Evolutionary conservation across 768 basidiomycete genomes (phyloP), one percentile per base, ranked within the genome.

Genomic region (Boletus huronensis): DNA sequence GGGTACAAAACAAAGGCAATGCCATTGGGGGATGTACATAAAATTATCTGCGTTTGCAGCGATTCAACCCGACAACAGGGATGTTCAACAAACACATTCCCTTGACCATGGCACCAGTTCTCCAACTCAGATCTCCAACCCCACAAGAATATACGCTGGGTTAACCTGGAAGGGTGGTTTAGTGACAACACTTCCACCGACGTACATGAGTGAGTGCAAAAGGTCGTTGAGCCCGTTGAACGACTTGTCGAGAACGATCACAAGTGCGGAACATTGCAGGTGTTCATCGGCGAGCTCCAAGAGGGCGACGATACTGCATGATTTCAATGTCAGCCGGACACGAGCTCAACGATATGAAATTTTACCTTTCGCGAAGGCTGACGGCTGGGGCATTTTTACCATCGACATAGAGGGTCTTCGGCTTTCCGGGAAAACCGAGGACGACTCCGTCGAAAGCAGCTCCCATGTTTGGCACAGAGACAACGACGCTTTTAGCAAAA

Each of bases 161-260:
- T 90, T 82, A 53, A 87, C 82, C 64, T 83, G 77, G 77, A 88
- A 90, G 25, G 82, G 83, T 51, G 89, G 88, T 66, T 83, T 86
- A 50, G 90, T 89, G 48, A 95, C 85, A 50, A 95, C 87, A 47
- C 80, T 82, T 52, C 90, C 93, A 58, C 92, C 92, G 49, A 94
- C 89, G 72, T 95, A 95, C 89, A 95, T 90, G 58, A 95, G 79
- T 47, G 93, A 88, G 66, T 95, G 93, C 35, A 95, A 76, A 53
- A 93, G 75, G 64, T 84, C 82, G 61, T 86, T 81, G 51, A 94
- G 78, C 51, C 79, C 81, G 17, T 83, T 80, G 39, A 84, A 87
- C 0, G 84, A 78, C 61, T 87, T 82, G 70, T 91, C 88, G 52
- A 95, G 75, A 35, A 80, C 87, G 59, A 95, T 91, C 56, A 93